Conservation (phyloP, 257 asterid genomes). For the Cynanchum wilfordii region DNA sequence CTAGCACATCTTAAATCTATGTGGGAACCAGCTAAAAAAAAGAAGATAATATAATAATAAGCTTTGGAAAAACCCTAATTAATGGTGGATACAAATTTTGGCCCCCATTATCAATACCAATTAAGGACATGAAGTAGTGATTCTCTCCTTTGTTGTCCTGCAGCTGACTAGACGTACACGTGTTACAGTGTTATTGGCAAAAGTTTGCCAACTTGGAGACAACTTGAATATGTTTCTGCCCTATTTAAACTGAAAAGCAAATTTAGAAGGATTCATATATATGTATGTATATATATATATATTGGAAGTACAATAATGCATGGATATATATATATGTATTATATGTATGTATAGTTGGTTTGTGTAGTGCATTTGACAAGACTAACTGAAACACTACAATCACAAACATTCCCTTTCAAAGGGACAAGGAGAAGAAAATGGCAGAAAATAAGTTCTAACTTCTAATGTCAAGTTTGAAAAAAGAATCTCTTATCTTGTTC, state of each 20-base stretch:
- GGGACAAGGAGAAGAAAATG: conserved; percentile 15
- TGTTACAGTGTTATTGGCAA: conserved; percentile 15
- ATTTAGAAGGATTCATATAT: conserved; percentile 3
- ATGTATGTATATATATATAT: background rate
- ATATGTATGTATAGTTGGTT: background rate
- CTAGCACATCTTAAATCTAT: background rate
- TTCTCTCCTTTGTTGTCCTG: background rate
- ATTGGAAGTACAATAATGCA: conserved; percentile 19
- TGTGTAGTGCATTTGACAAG: conserved; percentile 23
- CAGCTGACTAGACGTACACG: conserved; percentile 13
- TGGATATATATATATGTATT: conserved; percentile 1
- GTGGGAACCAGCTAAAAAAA: conserved; percentile 16
- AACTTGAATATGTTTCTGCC: conserved; percentile 21
- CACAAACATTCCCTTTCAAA: conserved; percentile 30
- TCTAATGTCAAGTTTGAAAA: conserved; percentile 2
- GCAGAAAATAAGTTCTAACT: conserved; percentile 5
- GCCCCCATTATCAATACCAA: conserved; percentile 19
- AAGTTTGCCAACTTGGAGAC: conserved; percentile 18
- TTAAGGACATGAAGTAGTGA: conserved; percentile 11
- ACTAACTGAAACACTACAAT: conserved; percentile 30
- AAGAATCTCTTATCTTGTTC: conserved; percentile 14
- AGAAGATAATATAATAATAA: background rate
- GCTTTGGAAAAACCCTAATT: background rate
- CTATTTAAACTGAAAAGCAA: conserved; percentile 4
- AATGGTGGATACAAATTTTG: conserved; percentile 16